Evolutionary conservation across 371 early-diverging fungal genomes (phyloP).

Genomic region (Nematocida homosporus): DNA sequence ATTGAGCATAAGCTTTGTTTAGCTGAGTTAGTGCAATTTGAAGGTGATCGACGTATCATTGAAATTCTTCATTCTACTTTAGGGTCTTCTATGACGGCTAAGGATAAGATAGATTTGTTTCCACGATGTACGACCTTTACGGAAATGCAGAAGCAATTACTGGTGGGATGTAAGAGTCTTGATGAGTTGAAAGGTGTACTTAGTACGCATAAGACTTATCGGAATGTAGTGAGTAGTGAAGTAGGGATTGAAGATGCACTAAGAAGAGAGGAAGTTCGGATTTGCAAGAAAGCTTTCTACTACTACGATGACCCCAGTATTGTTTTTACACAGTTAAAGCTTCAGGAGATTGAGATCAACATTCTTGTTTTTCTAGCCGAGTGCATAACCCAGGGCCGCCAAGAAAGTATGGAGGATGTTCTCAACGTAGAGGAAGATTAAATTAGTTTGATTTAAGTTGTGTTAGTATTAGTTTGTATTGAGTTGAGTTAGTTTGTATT

Average conservation of each 20-base stretch:
- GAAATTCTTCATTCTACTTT: conserved; percentile 62
- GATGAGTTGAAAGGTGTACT: conserved; percentile 60
- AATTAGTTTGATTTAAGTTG: background rate
- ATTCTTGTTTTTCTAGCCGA: conserved; percentile 98
- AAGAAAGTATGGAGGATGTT: conserved; percentile 70
- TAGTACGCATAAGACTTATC: conserved; percentile 36
- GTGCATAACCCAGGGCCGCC: conserved; percentile 92
- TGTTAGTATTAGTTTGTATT: background rate
- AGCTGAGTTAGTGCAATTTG: conserved; percentile 56
- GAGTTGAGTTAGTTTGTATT: no score
- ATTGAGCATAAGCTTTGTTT: conserved; percentile 52
- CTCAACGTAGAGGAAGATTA: conserved; percentile 16
- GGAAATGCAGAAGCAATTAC: conserved; percentile 9
- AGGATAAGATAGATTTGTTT: conserved; percentile 56
- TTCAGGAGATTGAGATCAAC: conserved; percentile 96
- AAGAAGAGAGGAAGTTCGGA: conserved; percentile 38
- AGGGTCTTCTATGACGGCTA: conserved; percentile 29
- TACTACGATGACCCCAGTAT: conserved; percentile 61
- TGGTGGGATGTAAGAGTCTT: conserved; percentile 45
- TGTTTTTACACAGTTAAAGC: conserved; percentile 80
- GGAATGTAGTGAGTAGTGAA: conserved; percentile 38
- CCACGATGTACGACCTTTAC: conserved; percentile 48
- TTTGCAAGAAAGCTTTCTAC: conserved; percentile 61
- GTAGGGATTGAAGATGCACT: conserved; percentile 40
- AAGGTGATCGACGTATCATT: conserved; percentile 63